phyloP scores from a whole-genome alignment of 768 basidiomycete genomes.

The Hirschioporus abietinus region DNA sequence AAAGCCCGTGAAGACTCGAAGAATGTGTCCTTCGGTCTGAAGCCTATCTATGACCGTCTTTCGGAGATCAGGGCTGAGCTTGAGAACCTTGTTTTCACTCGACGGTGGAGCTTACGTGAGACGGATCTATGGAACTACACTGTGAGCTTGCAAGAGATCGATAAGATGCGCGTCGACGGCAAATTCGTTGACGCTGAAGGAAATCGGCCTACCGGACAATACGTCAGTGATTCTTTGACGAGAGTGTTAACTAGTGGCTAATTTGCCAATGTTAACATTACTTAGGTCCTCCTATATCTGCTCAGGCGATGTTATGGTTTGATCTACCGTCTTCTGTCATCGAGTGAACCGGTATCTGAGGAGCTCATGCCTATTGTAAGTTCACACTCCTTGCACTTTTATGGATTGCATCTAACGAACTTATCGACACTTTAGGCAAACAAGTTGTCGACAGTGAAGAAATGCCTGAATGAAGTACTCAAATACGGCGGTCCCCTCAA shows the following conservation, averaged over 20 bases:
- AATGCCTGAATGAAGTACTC: constrained; percentile 91
- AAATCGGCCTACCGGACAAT: constrained; percentile 89
- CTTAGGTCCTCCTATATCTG: constrained; percentile 88
- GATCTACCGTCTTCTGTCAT: constrained; percentile 88
- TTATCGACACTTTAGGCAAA: constrained; percentile 58
- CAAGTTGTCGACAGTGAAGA: constrained; percentile 94
- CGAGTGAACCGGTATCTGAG: constrained; percentile 95
- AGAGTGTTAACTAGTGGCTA: not conserved
- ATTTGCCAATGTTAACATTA: constrained; percentile 5
- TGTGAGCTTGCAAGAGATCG: constrained; percentile 89
- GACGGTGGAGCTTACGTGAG: constrained; percentile 95
- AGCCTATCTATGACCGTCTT: constrained; percentile 91
- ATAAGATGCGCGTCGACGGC: constrained; percentile 94
- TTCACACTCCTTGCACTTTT: constrained; percentile 10
- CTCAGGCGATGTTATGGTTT: constrained; percentile 93
- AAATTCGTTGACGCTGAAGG: constrained; percentile 96
- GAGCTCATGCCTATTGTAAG: constrained; percentile 94
- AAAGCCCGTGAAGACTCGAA: constrained; percentile 87
- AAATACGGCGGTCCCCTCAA: constrained; percentile 94
- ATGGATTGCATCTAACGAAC: not conserved
- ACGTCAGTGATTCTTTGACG: constrained; percentile 45
- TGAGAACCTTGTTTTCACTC: constrained; percentile 89
- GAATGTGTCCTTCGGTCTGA: constrained; percentile 78
- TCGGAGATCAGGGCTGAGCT: constrained; percentile 80
- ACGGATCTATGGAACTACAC: constrained; percentile 94